These are phyloP conservation scores for Hortiboletus rubellus DNA, from an alignment of 1,284 basidiomycete genomes.

Conservation along the genomic window DNA sequence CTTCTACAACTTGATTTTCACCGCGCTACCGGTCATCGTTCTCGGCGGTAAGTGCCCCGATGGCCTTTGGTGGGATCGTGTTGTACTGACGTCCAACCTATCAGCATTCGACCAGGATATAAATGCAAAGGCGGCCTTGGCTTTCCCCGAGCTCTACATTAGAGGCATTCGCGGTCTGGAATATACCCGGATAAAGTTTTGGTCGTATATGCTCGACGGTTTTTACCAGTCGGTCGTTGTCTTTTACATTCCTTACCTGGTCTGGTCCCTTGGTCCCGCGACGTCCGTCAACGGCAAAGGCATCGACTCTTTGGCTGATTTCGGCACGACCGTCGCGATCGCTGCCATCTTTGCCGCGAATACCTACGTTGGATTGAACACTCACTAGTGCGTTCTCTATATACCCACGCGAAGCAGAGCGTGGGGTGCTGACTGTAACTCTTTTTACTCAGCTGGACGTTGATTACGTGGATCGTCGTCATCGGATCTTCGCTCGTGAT, in stretches of 20 bases:
- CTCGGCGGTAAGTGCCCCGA: conserved; percentile 67
- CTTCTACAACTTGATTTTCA: conserved; percentile 91
- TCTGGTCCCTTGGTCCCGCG: conserved; percentile 65
- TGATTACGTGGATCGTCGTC: conserved; percentile 80
- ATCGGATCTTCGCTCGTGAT: conserved; percentile 79
- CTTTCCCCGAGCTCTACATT: conserved; percentile 92
- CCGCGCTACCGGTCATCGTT: conserved; percentile 88
- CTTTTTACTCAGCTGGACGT: conserved; percentile 68
- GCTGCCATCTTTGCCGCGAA: conserved; percentile 89
- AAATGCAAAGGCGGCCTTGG: conserved; percentile 85
- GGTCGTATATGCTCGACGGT: conserved; percentile 93
- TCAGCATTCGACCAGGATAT: conserved; percentile 94
- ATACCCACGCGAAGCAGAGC: background rate
- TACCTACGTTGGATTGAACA: conserved; percentile 85
- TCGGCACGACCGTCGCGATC: conserved; percentile 91
- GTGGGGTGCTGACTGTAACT: conserved; percentile 5
- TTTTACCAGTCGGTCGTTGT: conserved; percentile 90
- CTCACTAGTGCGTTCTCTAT: conserved; percentile 68
- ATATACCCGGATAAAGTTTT: conserved; percentile 91
- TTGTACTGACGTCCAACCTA: conserved; percentile 8
- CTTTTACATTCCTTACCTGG: conserved; percentile 87
- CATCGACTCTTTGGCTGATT: conserved; percentile 80
- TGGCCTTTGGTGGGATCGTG: background rate
- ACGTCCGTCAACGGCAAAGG: conserved; percentile 73
- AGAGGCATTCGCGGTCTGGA: conserved; percentile 91